Evolutionary conservation across 257 asterid genomes (phyloP), one percentile per base, ranked within the genome.

Genomic region (Schizonepeta tenuifolia): DNA sequence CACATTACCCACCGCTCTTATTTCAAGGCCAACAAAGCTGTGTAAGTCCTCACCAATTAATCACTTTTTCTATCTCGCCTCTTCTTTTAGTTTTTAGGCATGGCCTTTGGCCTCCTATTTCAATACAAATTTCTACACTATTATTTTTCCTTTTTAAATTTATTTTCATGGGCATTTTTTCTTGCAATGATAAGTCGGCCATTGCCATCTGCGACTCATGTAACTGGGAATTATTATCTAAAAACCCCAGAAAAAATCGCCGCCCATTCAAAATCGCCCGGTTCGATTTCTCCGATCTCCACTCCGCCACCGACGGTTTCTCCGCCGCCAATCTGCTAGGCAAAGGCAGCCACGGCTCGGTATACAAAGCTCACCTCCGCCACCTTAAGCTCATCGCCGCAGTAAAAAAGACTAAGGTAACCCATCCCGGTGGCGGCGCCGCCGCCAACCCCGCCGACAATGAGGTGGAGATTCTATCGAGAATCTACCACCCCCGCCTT

Each of bases 311-410:
- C 43, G 62, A 79, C 69, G 89, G 80, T n/a, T 91, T 91, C 88
- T 86, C 93, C 22, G 44, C 80, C 9, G 70, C 74, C 20, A 87
- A 92, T 26, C 83, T 92, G 24, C 89, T 92, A 1, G 98, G 98
- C 6, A 90, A 87, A 67, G 97, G 97, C 55, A 90, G 96, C 74
- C 87, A 90, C 53, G 98, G 97, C 9, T 78, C 83, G 17, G 96
- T 93, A 3, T 93, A 87, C 85, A 86, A 73, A 77, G 93, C 95
- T 13, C 63, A 77, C 36, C 80, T 93, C 80, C 49, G 22, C 61
- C 78, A 44, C 49, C 49, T n/a, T 4, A 77, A 75, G 9, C 81
- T 80, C 70, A 31, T 73, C 64, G 95, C 86, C 31, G 98, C 98
- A 2, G 97, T 87, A 1, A 93, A 93, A 22, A 80, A 22, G 67